Conservation (phyloP, 2,329 filamentous ascomycete species). For the Parastagonospora avenae region DNA sequence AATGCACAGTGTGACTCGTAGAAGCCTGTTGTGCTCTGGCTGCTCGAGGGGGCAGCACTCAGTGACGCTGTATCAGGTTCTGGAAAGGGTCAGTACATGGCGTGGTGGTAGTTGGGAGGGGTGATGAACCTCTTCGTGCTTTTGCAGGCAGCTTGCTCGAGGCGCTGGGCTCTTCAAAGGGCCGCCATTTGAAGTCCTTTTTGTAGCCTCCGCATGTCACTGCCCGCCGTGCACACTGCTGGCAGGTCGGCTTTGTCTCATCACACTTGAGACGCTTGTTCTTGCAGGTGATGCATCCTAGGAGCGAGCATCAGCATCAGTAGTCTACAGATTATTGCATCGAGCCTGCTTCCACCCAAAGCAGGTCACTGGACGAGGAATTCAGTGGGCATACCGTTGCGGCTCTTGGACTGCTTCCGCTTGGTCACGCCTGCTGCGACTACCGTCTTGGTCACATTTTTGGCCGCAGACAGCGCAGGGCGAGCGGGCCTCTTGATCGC, state of each 20-base stretch:
- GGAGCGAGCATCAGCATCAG: slow-evolving; percentile 8
- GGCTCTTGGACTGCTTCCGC: slow-evolving; percentile 75
- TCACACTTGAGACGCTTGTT: slow-evolving; percentile 75
- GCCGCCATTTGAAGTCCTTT: slow-evolving; percentile 77
- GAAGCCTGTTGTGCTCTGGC: background rate
- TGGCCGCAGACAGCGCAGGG: slow-evolving; percentile 24
- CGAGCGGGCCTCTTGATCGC: slow-evolving; percentile 31
- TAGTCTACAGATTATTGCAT: background rate
- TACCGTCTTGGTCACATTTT: slow-evolving; percentile 25
- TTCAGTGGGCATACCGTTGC: slow-evolving; percentile 63
- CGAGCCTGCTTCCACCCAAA: too few relatives aligned
- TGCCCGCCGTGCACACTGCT: slow-evolving; percentile 68
- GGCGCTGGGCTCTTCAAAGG: slow-evolving; percentile 68
- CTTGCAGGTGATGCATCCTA: slow-evolving; percentile 76
- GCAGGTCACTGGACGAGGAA: too few relatives aligned
- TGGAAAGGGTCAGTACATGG: slow-evolving; percentile 14
- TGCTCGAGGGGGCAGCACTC: slow-evolving; percentile 6
- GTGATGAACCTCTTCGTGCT: slow-evolving; percentile 53
- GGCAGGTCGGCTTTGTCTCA: slow-evolving; percentile 71
- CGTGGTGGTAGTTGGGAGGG: background rate
- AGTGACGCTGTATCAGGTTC: slow-evolving; percentile 12
- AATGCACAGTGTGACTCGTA: slow-evolving; percentile 12
- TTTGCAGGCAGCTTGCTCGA: slow-evolving; percentile 51
- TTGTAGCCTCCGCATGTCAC: slow-evolving; percentile 73
- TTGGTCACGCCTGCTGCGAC: slow-evolving; percentile 56